Evolutionary conservation across 1,284 basidiomycete genomes (phyloP), one percentile per base, ranked within the genome.

Genomic region (Cryptococcus sp.): DNA sequence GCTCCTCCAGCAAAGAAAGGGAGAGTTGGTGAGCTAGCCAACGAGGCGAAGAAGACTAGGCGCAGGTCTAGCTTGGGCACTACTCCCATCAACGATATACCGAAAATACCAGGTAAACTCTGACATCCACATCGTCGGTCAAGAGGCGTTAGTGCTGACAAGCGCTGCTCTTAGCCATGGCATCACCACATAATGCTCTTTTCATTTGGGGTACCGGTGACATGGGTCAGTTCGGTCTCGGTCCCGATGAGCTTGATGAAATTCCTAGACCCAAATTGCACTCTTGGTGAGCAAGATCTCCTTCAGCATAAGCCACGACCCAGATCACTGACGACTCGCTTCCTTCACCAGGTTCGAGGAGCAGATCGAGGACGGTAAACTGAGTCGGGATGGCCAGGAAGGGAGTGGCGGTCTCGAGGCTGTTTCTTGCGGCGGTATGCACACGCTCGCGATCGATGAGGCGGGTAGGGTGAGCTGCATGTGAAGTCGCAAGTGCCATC

Each of bases 191-290:
- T 46, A 62, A 61, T 17, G 66, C 67, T 44, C 79, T 91, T n/a
- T 91, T 92, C 62, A 86, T 85, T 3, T 94, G 89, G 85, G 92
- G 92, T 8, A 79, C 77, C 5, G 91, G 91, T 20, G 91, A 92
- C 76, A 89, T 89, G 79, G 91, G 90, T 45, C 91, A 94, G 74
- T 88, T 93, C 68, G 92, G 91, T 19, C 83, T 91, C 78, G 91
- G 91, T 3, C 75, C 77, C 3, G 86, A 87, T 63, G 75, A 82
- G 50, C 79, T 89, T 37, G 84, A 81, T 57, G 89, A 93, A 75
- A 81, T 88, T 59, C 78, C 82, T 54, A 87, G 86, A 62, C 91
- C 90, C 5, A 86, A 84, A 69, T 81, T 86, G 56, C 90, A 83
- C 62, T 65, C 68, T 15, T 80, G 76, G 76, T 80, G 26, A 61